Percentiles rank a stretch among this genome's conserved stretches.
Evolutionary conservation across 306 rosid species (phyloP).

Genomic region (Malus sylvestris): DNA sequence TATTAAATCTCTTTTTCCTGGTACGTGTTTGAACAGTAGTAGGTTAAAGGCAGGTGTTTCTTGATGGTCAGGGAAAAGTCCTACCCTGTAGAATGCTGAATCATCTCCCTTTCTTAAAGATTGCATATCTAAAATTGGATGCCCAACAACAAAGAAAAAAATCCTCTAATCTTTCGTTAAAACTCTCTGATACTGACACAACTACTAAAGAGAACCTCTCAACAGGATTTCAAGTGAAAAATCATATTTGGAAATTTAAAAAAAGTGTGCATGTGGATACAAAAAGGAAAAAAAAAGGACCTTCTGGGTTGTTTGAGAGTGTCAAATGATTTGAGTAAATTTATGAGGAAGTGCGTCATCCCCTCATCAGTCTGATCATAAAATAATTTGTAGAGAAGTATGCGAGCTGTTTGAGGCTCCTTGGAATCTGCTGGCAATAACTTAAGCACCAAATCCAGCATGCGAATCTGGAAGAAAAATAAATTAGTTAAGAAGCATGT

Average conservation of each 20-base stretch:
- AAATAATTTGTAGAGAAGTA: conserved; percentile 88
- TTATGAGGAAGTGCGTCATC: conserved; percentile 77
- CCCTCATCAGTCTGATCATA: conserved; percentile 98
- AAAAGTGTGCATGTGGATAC: background rate
- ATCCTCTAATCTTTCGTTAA: background rate
- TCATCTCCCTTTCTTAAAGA: background rate
- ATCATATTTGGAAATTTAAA: background rate
- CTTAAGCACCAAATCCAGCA: conserved; percentile 80
- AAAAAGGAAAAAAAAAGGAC: conserved; percentile 21
- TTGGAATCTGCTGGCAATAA: conserved; percentile 67
- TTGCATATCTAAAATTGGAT: background rate
- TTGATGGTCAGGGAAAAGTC: background rate
- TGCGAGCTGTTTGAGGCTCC: conserved; percentile 84
- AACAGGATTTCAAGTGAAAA: background rate
- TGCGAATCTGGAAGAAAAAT: conserved; percentile 58
- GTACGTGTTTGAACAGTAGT: background rate
- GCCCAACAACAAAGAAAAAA: background rate
- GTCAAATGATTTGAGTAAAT: conserved; percentile 69
- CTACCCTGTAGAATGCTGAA: background rate
- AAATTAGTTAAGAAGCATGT: conserved; percentile 26
- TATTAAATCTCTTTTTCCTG: background rate
- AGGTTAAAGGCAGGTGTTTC: background rate
- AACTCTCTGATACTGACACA: background rate
- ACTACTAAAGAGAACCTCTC: background rate
- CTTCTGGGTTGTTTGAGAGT: conserved; percentile 81